phyloP scores from a whole-genome alignment of 495 filamentous ascomycete genomes.

The Xylaria venustula region DNA sequence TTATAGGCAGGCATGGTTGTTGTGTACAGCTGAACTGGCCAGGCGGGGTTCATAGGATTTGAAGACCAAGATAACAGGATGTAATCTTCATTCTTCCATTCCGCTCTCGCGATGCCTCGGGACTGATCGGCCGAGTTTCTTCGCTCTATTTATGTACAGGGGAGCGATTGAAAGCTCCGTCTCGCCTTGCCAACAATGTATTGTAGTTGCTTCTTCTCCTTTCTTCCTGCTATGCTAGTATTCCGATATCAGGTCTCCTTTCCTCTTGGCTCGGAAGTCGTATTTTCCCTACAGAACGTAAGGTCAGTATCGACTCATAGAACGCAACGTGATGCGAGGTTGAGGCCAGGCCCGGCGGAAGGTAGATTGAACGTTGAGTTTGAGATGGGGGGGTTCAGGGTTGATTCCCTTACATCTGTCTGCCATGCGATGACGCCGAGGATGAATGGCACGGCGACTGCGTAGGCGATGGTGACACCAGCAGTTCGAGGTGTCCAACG shows the following conservation, averaged over 20 bases:
- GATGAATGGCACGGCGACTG: constrained; percentile 64
- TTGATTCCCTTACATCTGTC: constrained; percentile 63
- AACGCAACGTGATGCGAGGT: neutral
- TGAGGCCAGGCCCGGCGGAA: neutral
- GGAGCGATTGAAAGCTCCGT: neutral
- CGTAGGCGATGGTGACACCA: constrained; percentile 71
- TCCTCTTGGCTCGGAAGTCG: constrained; percentile 81
- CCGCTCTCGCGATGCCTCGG: neutral
- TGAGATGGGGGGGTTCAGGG: neutral
- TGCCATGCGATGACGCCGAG: constrained; percentile 69
- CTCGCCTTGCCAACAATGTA: neutral
- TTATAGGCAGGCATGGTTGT: too few relatives aligned
- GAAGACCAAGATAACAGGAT: too few relatives aligned
- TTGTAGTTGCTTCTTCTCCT: neutral
- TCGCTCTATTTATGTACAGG: constrained; percentile 40
- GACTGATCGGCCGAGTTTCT: neutral
- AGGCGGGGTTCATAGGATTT: too few relatives aligned
- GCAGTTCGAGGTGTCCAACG: constrained; percentile 84
- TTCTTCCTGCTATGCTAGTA: constrained; percentile 50
- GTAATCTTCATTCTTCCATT: too few relatives aligned
- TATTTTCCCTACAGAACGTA: constrained; percentile 69
- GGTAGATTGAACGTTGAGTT: too few relatives aligned
- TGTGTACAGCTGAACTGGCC: too few relatives aligned
- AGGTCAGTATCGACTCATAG: neutral
- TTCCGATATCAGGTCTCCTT: constrained; percentile 75